Percentiles rank a stretch among this genome's conserved stretches.
phyloP scores from a whole-genome alignment of 2,329 filamentous ascomycete species.

The Aspergillus fumigatus region DNA sequence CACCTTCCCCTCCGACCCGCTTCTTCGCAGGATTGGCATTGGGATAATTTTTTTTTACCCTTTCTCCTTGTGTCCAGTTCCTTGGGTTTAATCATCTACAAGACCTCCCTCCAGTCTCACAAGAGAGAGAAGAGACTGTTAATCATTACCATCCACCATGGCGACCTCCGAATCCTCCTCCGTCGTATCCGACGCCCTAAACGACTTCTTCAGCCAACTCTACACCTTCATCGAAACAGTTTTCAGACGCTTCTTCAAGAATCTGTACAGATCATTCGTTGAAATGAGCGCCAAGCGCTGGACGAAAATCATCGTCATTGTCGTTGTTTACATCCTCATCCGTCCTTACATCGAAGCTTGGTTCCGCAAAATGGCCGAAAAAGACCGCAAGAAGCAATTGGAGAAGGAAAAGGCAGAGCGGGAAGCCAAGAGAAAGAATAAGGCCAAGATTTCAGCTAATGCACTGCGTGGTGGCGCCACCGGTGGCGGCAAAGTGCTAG shows the following conservation, averaged over 20 bases:
- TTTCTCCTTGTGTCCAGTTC: background rate
- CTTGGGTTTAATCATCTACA: background rate
- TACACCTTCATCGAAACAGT: constrained; percentile 21
- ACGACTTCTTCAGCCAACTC: constrained; percentile 29
- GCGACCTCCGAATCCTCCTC: constrained; percentile 20
- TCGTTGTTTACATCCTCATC: constrained; percentile 68
- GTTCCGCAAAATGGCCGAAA: constrained; percentile 52
- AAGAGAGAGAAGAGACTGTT: constrained; percentile 2
- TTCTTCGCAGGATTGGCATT: background rate
- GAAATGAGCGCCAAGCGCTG: constrained; percentile 44
- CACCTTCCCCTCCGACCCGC: background rate
- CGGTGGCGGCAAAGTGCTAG: constrained; percentile 47
- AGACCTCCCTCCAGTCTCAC: background rate
- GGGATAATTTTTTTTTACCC: background rate
- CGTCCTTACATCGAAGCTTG: constrained; percentile 70
- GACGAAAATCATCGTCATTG: constrained; percentile 66
- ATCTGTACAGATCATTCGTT: constrained; percentile 41
- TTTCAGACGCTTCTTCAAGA: constrained; percentile 32
- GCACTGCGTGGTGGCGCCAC: constrained; percentile 55
- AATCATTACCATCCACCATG: constrained; percentile 23
- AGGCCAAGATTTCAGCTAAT: constrained; percentile 60
- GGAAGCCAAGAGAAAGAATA: constrained; percentile 30
- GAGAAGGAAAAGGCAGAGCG: constrained; percentile 57
- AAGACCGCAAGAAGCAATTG: constrained; percentile 37
- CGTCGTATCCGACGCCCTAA: constrained; percentile 20